Conservation (phyloP, 2,329 filamentous ascomycete genomes). For the Zymoseptoria passerinii region DNA sequence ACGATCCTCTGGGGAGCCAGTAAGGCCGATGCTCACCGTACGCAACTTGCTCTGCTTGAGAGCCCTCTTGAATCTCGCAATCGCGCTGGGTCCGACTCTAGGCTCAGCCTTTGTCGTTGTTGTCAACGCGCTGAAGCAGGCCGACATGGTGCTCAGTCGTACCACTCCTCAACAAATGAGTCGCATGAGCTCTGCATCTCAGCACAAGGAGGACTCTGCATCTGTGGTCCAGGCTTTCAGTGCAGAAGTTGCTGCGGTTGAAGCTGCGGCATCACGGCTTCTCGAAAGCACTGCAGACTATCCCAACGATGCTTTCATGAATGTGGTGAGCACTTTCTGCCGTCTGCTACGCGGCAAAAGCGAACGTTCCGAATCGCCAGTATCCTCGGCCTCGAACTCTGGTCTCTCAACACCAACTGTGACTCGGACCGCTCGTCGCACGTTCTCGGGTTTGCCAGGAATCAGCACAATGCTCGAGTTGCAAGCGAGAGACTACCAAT, state of each 20-base stretch:
- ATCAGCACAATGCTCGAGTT: slow-evolving; percentile 33
- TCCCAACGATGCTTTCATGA: slow-evolving; percentile 69
- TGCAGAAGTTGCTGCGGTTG: slow-evolving; percentile 76
- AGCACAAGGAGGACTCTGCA: slow-evolving; percentile 20
- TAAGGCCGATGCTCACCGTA: slow-evolving; percentile 59
- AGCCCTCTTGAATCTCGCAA: slow-evolving; percentile 88
- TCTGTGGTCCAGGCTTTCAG: slow-evolving; percentile 42
- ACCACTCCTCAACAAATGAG: slow-evolving; percentile 25
- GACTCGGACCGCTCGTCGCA: slow-evolving; percentile 25
- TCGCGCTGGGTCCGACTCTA: slow-evolving; percentile 83
- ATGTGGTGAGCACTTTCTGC: slow-evolving; percentile 69
- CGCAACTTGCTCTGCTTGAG: slow-evolving; percentile 84
- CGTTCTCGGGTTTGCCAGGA: slow-evolving; percentile 38
- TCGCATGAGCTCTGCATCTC: slow-evolving; percentile 15
- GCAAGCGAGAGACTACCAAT: slow-evolving; percentile 38
- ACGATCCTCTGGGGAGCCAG: slow-evolving; percentile 48
- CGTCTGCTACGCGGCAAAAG: slow-evolving; percentile 48
- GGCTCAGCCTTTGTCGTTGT: slow-evolving; percentile 82
- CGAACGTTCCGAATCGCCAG: slow-evolving; percentile 6
- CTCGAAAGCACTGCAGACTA: slow-evolving; percentile 91
- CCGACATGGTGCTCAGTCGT: slow-evolving; percentile 68
- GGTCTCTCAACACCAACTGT: slow-evolving; percentile 14
- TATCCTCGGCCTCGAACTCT: slow-evolving; percentile 4
- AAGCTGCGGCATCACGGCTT: slow-evolving; percentile 74
- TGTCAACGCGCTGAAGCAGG: slow-evolving; percentile 84